Base-by-base conservation (phyloP, 371 early-diverging fungal genomes). In the Synchytrium microbalum region DNA sequence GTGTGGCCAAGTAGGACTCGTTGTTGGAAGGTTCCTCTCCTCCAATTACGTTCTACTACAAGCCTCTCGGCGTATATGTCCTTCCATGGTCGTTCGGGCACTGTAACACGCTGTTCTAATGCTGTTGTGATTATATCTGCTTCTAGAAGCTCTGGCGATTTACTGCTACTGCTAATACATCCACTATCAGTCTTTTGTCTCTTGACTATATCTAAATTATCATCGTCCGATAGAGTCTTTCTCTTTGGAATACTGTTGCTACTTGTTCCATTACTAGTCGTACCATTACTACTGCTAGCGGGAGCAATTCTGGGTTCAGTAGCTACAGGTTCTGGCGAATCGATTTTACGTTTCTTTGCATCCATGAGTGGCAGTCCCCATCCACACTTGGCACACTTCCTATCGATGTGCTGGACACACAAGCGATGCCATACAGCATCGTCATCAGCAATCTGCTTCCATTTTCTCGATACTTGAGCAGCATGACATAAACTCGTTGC, bases 381-480 rank as follows among this genome's bases (percentile, higher is more conserved):
- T 2, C 97, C 97, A 70, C 97, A 96, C 69, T 89, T 95, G 32
- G 79, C 78, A 69, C 97, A 96, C 67, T 93, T 90, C 68, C 89
- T 90, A 75, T 94, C 93, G 62, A 96, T 95, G 68, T 96, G 97
- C 74, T 95, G 96, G 38, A 88, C 90, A 67, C 97, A 96, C 91
- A 96, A 91, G 53, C 89, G 78, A 62, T 94, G 90, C 97, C 97
- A 96, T 28, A 96, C 73, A 0, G 82, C 70, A 68, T 96, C 92
- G 67, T 93, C 93, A 65, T 96, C 92, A 0, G 95, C 90, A 26
- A 92, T 66, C 1, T 70, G 67, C 25, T 79, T 83, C 97, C 97
- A 96, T 2, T 75, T 64, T 25, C 79, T 81, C 32, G 86, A 89
- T 2, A 93, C 93, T 66, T 91, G 92, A 2, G 93, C 90, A 10